Percentiles rank a stretch among this genome's conserved stretches.
Evolutionary conservation across 345 rosid species (phyloP).

Genomic region (Hibiscus trionum): DNA sequence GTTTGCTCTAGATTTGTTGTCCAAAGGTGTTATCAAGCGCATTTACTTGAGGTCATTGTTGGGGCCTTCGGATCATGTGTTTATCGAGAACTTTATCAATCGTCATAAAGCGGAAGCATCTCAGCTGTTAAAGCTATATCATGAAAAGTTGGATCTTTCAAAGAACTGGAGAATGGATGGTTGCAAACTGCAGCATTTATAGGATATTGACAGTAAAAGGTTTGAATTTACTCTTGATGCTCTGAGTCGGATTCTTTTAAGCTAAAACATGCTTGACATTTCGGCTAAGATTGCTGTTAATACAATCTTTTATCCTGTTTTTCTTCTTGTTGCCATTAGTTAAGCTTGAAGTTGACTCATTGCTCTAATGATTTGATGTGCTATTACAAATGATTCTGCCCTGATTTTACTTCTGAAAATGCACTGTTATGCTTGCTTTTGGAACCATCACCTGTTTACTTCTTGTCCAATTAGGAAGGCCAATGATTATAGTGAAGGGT

Average conservation of each 20-base stretch:
- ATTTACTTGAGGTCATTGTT: neutral
- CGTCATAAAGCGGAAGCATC: neutral
- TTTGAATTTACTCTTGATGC: neutral
- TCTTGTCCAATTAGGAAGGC: neutral
- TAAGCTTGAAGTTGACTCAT: neutral
- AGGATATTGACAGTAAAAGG: neutral
- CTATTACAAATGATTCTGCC: neutral
- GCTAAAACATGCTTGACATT: neutral
- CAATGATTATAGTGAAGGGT: neutral
- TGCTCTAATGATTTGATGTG: neutral
- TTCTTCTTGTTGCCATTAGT: neutral
- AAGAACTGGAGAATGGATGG: neutral
- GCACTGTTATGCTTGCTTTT: neutral
- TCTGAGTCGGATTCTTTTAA: neutral
- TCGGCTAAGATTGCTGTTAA: neutral
- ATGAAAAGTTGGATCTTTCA: neutral
- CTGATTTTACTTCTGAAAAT: neutral
- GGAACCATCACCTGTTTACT: too few relatives aligned
- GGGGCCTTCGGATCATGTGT: neutral
- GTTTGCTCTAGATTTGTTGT: neutral
- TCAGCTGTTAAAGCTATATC: neutral
- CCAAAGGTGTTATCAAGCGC: neutral
- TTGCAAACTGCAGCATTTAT: neutral
- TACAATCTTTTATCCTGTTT: neutral
- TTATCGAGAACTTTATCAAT: neutral